Conservation (phyloP, 2,329 filamentous ascomycete species). For the Pezicula radicicola region DNA sequence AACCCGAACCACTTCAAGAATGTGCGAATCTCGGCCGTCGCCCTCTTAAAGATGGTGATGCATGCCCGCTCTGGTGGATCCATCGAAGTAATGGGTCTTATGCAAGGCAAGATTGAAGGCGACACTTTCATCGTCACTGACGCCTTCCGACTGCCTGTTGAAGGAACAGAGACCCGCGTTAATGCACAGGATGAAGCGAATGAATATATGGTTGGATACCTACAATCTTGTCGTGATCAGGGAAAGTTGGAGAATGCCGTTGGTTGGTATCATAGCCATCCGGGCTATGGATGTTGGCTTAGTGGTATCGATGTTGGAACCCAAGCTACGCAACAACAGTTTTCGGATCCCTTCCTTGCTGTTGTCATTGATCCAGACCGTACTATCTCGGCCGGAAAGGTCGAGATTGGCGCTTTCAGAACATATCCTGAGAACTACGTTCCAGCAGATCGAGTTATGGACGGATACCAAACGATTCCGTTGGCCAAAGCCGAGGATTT, state of each 20-base stretch:
- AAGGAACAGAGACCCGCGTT: constrained; percentile 97
- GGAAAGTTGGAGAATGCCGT: constrained; percentile 86
- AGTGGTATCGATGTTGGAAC: constrained; percentile 94
- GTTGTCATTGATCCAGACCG: constrained; percentile 96
- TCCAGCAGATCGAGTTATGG: constrained; percentile 41
- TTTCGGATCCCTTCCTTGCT: constrained; percentile 87
- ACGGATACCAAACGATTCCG: constrained; percentile 71
- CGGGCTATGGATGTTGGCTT: constrained; percentile 97
- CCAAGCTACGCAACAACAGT: constrained; percentile 79
- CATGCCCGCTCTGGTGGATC: constrained; percentile 92
- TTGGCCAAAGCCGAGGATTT: constrained; percentile 95
- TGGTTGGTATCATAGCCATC: constrained; percentile 98
- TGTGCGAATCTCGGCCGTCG: constrained; percentile 89
- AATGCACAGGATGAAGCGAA: constrained; percentile 96
- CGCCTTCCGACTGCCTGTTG: constrained; percentile 88
- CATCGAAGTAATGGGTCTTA: constrained; percentile 95
- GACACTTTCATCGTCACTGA: constrained; percentile 91
- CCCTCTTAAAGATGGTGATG: constrained; percentile 98
- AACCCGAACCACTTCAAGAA: constrained; percentile 89
- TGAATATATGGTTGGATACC: constrained; percentile 92
- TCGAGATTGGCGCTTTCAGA: constrained; percentile 95
- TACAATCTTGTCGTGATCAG: constrained; percentile 72
- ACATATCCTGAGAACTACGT: constrained; percentile 80
- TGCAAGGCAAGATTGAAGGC: constrained; percentile 89
- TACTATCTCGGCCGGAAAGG: constrained; percentile 86